Conservation (phyloP, 352 stramenopile genomes). For the Globisporangium cylindrosporum region DNA sequence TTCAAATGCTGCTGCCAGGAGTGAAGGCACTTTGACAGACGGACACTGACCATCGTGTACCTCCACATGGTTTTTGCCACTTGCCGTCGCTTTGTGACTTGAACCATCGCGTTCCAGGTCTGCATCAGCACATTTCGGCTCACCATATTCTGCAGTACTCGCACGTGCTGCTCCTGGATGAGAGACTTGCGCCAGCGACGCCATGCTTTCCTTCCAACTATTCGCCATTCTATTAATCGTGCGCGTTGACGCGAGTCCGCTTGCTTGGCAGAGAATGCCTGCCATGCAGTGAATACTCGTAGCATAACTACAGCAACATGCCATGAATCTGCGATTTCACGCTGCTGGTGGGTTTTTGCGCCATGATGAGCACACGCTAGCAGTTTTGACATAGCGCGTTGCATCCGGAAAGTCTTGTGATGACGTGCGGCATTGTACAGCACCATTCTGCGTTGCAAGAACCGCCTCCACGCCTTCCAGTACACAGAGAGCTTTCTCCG, state of each 20-base stretch:
- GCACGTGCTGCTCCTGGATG: slow-evolving; percentile 6
- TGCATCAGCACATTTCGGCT: not conserved
- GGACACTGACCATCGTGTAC: slow-evolving; percentile 17
- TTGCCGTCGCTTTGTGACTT: slow-evolving; percentile 23
- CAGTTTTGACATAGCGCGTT: not conserved
- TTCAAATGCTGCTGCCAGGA: slow-evolving; percentile 8
- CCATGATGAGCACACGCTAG: not conserved
- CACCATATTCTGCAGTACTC: not conserved
- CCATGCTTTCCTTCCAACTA: slow-evolving; percentile 10
- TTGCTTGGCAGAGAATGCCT: not conserved
- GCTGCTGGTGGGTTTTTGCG: not conserved
- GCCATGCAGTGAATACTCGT: slow-evolving; percentile 3
- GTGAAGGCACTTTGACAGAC: not conserved
- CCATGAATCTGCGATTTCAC: slow-evolving; percentile 7
- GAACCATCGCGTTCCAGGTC: slow-evolving; percentile 13
- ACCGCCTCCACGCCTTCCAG: slow-evolving; percentile 2
- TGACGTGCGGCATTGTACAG: not conserved
- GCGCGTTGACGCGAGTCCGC: not conserved
- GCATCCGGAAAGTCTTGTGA: not conserved
- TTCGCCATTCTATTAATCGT: not conserved
- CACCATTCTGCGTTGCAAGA: not conserved
- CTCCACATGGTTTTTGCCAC: slow-evolving; percentile 23
- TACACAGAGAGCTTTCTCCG: not conserved
- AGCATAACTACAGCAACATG: not conserved
- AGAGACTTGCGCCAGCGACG: slow-evolving; percentile 1